Base-by-base conservation (phyloP, 345 rosid species). In the Salix arbutifolia region DNA sequence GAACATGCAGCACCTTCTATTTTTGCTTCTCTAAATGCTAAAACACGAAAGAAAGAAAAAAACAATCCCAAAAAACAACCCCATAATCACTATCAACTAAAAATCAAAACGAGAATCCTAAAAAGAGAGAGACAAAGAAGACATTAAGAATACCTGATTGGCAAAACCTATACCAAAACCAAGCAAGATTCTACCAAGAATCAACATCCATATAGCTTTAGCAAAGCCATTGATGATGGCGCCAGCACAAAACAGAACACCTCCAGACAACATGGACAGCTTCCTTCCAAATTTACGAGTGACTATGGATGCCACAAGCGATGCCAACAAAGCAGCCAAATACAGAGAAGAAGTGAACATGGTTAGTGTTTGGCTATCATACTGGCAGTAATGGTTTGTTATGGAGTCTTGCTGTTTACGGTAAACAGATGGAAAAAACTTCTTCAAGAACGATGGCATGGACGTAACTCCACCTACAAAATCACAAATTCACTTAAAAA, bases 131-230 rank as follows among this genome's bases (percentile, higher is more conserved):
- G 67, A 4, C 26, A 14, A 8, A n/a, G 23, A 12, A 44, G 62
- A 8, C 10, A 56, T 4, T 9, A 69, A 9, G 44, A 40, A 69
- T 76, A 96, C 99, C 99, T 96, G 99, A 82, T 94, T 96, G 67
- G 99, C 97, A 69, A 96, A 96, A 18, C 99, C 99, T 64, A 96
- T 88, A 52, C 99, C 99, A 33, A 96, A 94, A 76, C 99, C 99
- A 26, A 96, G 97, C 75, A 96, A 80, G 19, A 96, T 84, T 67
- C 98, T 88, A 8, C 99, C 99, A 37, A 94, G 77, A 70, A 92
- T 92, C 66, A 96, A 87, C 99, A 96, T 96, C 97, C 93, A 91
- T 17, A 96, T 91, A 5, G 82, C 85, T 73, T 88, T 31, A 33
- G 99, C 97, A 16, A 84, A 76, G 46, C 97, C 99, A 53, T 96